phyloP scores from a whole-genome alignment of 2,329 filamentous ascomycete species.

The Arthrinium puccinioides region DNA sequence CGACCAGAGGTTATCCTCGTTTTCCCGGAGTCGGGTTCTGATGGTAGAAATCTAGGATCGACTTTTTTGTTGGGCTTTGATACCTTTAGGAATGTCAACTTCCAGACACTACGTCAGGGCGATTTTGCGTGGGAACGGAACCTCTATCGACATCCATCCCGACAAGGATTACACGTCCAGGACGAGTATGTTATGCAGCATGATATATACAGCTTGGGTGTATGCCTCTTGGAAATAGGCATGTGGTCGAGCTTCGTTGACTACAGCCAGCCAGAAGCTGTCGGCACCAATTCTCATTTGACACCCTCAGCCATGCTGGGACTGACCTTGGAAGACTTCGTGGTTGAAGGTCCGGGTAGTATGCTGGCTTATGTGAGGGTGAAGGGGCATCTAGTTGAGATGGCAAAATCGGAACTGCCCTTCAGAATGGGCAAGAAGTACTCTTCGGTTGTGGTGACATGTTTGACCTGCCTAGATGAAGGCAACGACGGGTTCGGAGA shows the following conservation, averaged over 20 bases:
- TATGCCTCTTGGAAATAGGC: constrained; percentile 41
- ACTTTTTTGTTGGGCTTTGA: constrained; percentile 10
- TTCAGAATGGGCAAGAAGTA: constrained; percentile 18
- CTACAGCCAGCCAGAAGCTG: no score
- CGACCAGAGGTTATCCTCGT: constrained; percentile 4
- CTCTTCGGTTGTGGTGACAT: constrained; percentile 18
- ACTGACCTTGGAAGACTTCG: no score
- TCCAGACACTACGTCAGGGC: constrained; percentile 4
- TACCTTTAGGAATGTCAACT: constrained; percentile 7
- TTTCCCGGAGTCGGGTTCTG: not conserved
- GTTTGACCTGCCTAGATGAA: constrained; percentile 23
- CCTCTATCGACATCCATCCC: constrained; percentile 12
- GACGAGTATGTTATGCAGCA: constrained; percentile 24
- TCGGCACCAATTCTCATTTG: no score
- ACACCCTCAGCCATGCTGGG: no score
- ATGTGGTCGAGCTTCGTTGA: constrained; percentile 27
- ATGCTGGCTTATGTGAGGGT: no score
- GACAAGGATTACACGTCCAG: constrained; percentile 5
- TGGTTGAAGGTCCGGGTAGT: no score
- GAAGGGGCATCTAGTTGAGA: constrained; percentile 2
- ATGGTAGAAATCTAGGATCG: not conserved
- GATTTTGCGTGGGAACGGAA: constrained; percentile 9
- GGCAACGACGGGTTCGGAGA: constrained; percentile 21
- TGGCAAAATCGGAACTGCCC: constrained; percentile 7
- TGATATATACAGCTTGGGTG: constrained; percentile 45